Base-by-base conservation (phyloP, 805 yeast species). In the Candida insectalens region DNA sequence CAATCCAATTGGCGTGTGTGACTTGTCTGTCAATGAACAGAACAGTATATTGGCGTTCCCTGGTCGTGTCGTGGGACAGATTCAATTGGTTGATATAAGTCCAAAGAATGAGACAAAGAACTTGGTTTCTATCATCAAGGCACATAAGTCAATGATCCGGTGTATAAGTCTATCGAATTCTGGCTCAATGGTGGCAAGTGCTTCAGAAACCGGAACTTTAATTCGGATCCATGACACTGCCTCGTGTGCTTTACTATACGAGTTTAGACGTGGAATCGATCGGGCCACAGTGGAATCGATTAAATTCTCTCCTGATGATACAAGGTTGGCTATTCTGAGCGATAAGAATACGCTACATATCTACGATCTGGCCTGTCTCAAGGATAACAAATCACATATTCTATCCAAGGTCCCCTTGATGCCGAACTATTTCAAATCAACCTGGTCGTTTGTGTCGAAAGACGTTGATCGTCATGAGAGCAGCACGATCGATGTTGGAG, bases 321-420 rank as follows among this genome's bases (percentile, higher is more conserved):
- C 74, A 8, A 72, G 75, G 46, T 62, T 92, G 32, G 96, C 96
- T 0, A 87, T 85, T 5, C 61, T 92, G 17, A 80, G 94, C 12
- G 95, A 85, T 57, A 92, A 89, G 51, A 78, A 75, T 44, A 92
- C 98, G 0, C 59, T 92, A 34, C 98, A 92, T 57, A 72, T 89
- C 3, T 92, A 74, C 59, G 82, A 79, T 49, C 10, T 21, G 10
- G 23, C 10, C 23, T 8, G 10, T 12, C 62, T 49, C 5, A 20
- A 16, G 14, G 36, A 18, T 9, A 39, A 39, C 19, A 65, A 83
- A 38, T 71, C 74, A 15, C 95, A 85, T 53, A 47, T 83, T 16
- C 61, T 88, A 33, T 70, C 73, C 34, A 70, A 63, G 30, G 41
- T 81, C 7, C 84, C 87, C 9, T 44, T 70, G 2, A 64, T 84